Conservation (phyloP, 129 eudicot genomes). For the Lactuca saligna region DNA sequence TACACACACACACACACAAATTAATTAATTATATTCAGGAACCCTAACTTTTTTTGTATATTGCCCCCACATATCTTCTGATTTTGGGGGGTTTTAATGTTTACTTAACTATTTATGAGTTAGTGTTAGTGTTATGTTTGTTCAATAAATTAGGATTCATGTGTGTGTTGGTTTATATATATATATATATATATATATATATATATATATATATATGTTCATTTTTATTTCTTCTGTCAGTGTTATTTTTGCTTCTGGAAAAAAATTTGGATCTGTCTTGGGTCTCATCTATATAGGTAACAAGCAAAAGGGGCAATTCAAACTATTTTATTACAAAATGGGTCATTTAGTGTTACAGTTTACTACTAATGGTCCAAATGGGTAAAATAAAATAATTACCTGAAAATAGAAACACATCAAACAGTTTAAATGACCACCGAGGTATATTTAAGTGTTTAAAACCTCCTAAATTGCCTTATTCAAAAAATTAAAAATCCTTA, state of each 20-base stretch:
- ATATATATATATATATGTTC: too few relatives aligned
- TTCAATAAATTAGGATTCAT: too few relatives aligned
- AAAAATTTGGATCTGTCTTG: too few relatives aligned
- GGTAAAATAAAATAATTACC: background rate
- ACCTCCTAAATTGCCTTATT: background rate
- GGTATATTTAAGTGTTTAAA: background rate
- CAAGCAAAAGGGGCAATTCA: background rate
- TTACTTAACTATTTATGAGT: too few relatives aligned
- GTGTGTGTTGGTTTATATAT: too few relatives aligned
- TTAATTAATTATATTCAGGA: background rate
- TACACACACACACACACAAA: background rate
- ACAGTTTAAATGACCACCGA: background rate
- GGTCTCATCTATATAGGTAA: background rate
- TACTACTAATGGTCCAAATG: background rate
- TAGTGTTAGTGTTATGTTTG: too few relatives aligned
- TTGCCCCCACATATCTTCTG: too few relatives aligned
- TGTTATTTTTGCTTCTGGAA: too few relatives aligned
- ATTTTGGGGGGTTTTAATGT: too few relatives aligned
- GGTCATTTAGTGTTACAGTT: background rate
- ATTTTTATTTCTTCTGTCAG: too few relatives aligned
- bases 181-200: too few relatives aligned
- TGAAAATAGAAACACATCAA: background rate
- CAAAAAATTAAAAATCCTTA: background rate
- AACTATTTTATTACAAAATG: background rate
- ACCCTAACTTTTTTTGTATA: too few relatives aligned